Percentiles rank a stretch among this genome's conserved stretches.
Conservation (phyloP, 306 rosid genomes). For the Lathyrus tuberosus region DNA sequence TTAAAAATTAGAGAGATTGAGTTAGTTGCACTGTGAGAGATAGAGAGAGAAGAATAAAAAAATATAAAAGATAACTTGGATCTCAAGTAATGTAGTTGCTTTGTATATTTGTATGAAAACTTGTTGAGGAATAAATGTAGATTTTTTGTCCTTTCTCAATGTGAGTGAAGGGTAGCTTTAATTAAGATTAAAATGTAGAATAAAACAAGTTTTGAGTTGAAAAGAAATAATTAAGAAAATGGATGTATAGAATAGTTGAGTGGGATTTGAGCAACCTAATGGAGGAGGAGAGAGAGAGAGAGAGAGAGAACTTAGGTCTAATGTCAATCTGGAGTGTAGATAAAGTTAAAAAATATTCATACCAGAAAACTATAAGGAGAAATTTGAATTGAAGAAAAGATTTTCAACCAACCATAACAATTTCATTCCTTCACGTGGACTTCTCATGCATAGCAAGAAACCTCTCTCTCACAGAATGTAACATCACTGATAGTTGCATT, state of each 20-base stretch:
- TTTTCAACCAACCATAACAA: slow-evolving; percentile 60
- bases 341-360: slow-evolving; percentile 54
- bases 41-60: slow-evolving; percentile 21
- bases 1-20: slow-evolving; percentile 38
- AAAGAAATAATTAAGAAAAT: slow-evolving; percentile 38
- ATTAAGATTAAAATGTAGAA: slow-evolving; percentile 42
- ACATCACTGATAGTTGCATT: slow-evolving; percentile 41
- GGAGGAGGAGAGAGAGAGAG: slow-evolving; percentile 46
- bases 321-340: slow-evolving; percentile 77
- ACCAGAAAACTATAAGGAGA: slow-evolving; percentile 30
- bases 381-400: slow-evolving; percentile 25
- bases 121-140: slow-evolving; percentile 65
- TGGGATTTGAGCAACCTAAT: slow-evolving; percentile 70
- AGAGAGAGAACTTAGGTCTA: slow-evolving; percentile 54
- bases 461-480: slow-evolving; percentile 31
- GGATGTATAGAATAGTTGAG: slow-evolving; percentile 51
- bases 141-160: slow-evolving; percentile 51
- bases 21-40: slow-evolving; percentile 47
- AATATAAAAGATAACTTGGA: slow-evolving; percentile 58
- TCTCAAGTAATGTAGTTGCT: slow-evolving; percentile 61
- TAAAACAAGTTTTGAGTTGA: slow-evolving; percentile 26
- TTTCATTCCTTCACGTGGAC: slow-evolving; percentile 75
- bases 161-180: slow-evolving; percentile 58
- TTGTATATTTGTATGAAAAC: slow-evolving; percentile 54
- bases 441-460: slow-evolving; percentile 74